A percentile compares a stretch with the other conserved stretches of the same genome.
These are phyloP conservation scores for Citrus mangshanensis DNA, from an alignment of 345 rosid genomes.

Conservation along the genomic window DNA sequence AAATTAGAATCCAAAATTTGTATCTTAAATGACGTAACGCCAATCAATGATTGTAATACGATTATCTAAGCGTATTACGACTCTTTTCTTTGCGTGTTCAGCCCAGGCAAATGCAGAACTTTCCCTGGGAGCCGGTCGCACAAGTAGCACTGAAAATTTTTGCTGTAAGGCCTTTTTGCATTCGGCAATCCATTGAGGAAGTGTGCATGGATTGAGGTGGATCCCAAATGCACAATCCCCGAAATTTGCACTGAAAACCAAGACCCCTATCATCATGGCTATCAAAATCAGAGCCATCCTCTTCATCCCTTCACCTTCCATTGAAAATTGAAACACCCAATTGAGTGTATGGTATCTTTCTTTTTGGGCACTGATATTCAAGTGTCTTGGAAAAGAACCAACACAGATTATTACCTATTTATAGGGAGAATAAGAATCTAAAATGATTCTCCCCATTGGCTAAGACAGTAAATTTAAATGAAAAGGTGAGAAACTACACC, in stretches of 20 bases:
- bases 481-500: not conserved
- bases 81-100: not conserved
- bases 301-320: conserved; percentile 14
- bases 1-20: too few relatives aligned
- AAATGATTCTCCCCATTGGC: conserved; percentile 13
- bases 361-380: not conserved
- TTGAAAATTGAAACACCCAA: not conserved
- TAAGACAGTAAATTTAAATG: not conserved
- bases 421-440: conserved; percentile 3
- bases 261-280: not conserved
- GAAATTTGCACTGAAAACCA: conserved; percentile 5
- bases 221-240: conserved; percentile 34
- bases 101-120: conserved; percentile 31
- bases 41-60: too few relatives aligned
- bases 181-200: conserved; percentile 28
- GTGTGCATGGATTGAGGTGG: conserved; percentile 32
- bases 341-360: not conserved
- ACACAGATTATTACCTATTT: conserved; percentile 11
- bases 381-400: not conserved
- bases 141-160: conserved; percentile 36
- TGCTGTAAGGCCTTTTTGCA: conserved; percentile 28
- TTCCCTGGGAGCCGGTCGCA: conserved; percentile 22
- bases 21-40: too few relatives aligned
- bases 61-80: too few relatives aligned
- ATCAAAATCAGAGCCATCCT: not conserved